phyloP scores from a whole-genome alignment of 2,329 filamentous ascomycete genomes.

The Cladophialophora carrionii region DNA sequence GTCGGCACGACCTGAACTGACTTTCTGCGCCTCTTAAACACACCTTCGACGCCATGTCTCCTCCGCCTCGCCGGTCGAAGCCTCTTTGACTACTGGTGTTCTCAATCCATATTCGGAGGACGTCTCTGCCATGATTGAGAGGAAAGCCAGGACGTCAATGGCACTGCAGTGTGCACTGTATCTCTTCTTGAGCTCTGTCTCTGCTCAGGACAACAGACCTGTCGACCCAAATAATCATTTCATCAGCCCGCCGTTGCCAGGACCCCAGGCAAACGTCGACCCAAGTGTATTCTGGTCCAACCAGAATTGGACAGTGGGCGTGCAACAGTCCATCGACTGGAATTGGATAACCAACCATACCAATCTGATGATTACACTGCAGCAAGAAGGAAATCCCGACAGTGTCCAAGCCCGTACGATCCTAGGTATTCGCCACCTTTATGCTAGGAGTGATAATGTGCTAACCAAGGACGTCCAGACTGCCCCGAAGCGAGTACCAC shows the following conservation, averaged over 20 bases:
- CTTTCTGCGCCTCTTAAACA: too few relatives aligned
- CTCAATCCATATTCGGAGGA: too few relatives aligned
- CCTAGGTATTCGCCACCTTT: background rate
- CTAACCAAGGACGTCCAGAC: background rate
- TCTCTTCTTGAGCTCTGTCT: conserved; percentile 3
- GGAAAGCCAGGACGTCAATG: background rate
- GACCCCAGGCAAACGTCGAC: background rate
- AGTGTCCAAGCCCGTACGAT: background rate
- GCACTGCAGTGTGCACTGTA: background rate
- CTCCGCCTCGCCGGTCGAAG: too few relatives aligned
- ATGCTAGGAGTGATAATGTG: too few relatives aligned
- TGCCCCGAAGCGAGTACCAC: background rate
- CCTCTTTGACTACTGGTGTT: too few relatives aligned
- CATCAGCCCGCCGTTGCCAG: conserved; percentile 3
- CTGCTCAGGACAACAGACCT: background rate
- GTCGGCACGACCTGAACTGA: too few relatives aligned
- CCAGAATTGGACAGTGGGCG: conserved; percentile 4
- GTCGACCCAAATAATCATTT: conserved; percentile 5
- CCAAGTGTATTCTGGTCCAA: conserved; percentile 3
- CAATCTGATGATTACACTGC: background rate
- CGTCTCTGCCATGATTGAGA: too few relatives aligned
- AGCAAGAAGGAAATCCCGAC: background rate
- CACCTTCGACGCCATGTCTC: too few relatives aligned
- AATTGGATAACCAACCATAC: conserved; percentile 3
- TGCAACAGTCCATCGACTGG: background rate